Conservation (phyloP, 192 early-diverging fungal species). For the Coemansia sp. region DNA sequence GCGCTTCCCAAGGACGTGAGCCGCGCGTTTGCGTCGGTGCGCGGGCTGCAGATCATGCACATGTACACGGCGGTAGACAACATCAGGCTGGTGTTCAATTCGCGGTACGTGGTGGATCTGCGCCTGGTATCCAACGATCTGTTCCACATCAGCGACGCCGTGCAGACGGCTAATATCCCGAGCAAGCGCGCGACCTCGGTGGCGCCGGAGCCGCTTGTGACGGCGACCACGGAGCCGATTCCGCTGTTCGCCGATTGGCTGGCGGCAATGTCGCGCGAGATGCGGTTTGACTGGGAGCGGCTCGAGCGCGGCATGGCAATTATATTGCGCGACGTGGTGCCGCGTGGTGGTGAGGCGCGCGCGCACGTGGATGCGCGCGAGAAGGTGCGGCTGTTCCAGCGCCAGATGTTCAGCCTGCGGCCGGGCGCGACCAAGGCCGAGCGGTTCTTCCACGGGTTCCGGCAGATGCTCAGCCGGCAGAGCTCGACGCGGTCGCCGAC, state of each 20-base stretch:
- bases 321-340: slow-evolving; percentile 1
- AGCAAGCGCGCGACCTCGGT: slow-evolving; percentile 4
- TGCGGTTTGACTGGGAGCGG: slow-evolving; percentile 36
- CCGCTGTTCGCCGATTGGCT: slow-evolving; percentile 48
- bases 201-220: slow-evolving; percentile 38
- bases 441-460: slow-evolving; percentile 25
- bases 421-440: slow-evolving; percentile 33
- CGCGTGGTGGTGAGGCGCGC: neutral
- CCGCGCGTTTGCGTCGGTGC: slow-evolving; percentile 28
- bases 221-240: slow-evolving; percentile 38
- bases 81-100: slow-evolving; percentile 48
- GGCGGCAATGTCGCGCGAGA: slow-evolving; percentile 35
- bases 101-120: slow-evolving; percentile 43
- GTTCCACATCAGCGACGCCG: slow-evolving; percentile 38
- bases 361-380: neutral
- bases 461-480: slow-evolving; percentile 21
- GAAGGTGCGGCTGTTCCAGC: slow-evolving; percentile 29
- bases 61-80: slow-evolving; percentile 52
- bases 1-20: slow-evolving; percentile 6
- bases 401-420: slow-evolving; percentile 32
- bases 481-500: slow-evolving; percentile 28
- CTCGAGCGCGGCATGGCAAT: slow-evolving; percentile 23
- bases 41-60: slow-evolving; percentile 37
- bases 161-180: slow-evolving; percentile 12
- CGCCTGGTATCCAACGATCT: slow-evolving; percentile 37